Evolutionary conservation across 768 basidiomycete species (phyloP), one percentile per base, ranked within the genome.

Genomic region (Tephrocybe rancida): DNA sequence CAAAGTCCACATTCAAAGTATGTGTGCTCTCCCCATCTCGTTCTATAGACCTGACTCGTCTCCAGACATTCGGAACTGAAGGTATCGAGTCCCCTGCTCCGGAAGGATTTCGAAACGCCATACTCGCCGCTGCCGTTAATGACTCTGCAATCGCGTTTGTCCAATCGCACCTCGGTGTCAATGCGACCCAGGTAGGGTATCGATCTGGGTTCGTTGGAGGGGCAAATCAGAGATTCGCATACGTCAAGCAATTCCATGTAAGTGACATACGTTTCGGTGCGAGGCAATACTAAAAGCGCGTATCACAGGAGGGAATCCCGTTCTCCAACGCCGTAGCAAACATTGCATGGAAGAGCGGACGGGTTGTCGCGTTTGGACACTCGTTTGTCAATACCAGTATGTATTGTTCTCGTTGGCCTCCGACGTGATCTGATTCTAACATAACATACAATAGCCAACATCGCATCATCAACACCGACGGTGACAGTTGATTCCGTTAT

Each of bases 321-420:
- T 64, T 72, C 42, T 56, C 65, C 11, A 72, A 72, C 18, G 74
- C 74, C 5, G 77, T 77, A 5, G 76, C 74, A 18, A 77, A 77
- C 45, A 67, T 76, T 19, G 72, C 72, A 2, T 73, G 76, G 65
- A 72, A 70, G 59, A 61, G 66, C 22, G 70, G 67, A 54, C 72
- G 72, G 58, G 71, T 75, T 16, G 65, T 69, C 29, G 63, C 75
- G 1, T 73, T 76, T 55, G 70, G 76, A 35, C 68, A 70, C 18
- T 76, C 71, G 5, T 79, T 79, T 61, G 67, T 74, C 39, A 66
- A 67, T 45, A 45, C 67, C 10, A 51, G 69, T 68, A 55, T 32
- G 71, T 61, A 21, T 19, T 2, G 21, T 47, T 25, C 27, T 55
- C 2, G 38, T 34, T 25, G 18, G 26, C 3, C 22, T 48, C 38